phyloP scores from a whole-genome alignment of 2,329 filamentous ascomycete species.

The Aspergillus terreus region DNA sequence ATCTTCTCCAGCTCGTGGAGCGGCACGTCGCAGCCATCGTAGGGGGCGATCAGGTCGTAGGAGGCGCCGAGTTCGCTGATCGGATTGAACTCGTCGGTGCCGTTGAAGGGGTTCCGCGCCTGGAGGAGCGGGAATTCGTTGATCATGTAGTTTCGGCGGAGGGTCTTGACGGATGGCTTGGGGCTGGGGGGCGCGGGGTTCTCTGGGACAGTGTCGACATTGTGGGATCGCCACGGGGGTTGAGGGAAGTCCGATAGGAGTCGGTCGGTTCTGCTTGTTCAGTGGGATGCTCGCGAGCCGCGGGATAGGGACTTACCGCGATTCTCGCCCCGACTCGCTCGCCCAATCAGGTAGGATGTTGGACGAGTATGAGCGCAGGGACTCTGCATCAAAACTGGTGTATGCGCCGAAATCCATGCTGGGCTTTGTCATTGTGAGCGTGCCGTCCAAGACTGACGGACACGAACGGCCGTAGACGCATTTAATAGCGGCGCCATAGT shows the following conservation, averaged over 20 bases:
- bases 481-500: not conserved
- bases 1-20: conserved; percentile 58
- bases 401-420: conserved; percentile 3
- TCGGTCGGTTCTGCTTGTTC: conserved; percentile 15
- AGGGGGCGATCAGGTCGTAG: conserved; percentile 34
- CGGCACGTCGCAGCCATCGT: conserved; percentile 23
- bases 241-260: conserved; percentile 23
- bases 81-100: conserved; percentile 24
- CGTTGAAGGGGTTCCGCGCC: conserved; percentile 22
- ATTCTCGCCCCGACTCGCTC: not conserved
- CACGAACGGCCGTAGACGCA: not conserved
- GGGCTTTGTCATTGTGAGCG: not conserved
- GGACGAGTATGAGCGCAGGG: conserved; percentile 9
- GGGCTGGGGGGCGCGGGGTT: conserved; percentile 16
- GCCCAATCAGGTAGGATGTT: conserved; percentile 3
- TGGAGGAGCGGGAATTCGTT: conserved; percentile 28
- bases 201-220: conserved; percentile 1
- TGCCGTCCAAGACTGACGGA: not conserved
- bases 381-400: conserved; percentile 6
- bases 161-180: conserved; percentile 22
- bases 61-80: conserved; percentile 30
- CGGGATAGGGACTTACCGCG: not conserved
- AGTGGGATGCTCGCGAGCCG: not conserved
- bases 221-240: conserved; percentile 15
- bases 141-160: conserved; percentile 23